Evolutionary conservation across 2,329 filamentous ascomycete genomes (phyloP).

Genomic region (Sarocladium kiliense): DNA sequence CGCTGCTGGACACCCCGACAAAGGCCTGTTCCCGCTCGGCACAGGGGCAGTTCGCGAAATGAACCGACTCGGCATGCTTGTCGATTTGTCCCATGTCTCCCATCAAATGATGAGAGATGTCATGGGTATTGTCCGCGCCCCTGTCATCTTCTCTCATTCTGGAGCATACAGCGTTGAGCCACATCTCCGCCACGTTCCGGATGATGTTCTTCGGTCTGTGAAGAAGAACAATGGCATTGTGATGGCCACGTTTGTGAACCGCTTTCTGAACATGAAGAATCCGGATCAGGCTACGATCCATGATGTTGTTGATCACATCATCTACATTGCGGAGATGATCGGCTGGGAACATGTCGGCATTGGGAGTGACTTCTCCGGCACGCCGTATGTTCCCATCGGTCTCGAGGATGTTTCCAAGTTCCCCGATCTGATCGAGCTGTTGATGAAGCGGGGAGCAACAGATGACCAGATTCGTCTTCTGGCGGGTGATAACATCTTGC

Average conservation of each 20-base stretch:
- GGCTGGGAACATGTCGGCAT: slow-evolving; percentile 33
- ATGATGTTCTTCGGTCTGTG: slow-evolving; percentile 30
- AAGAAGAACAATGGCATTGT: slow-evolving; percentile 32
- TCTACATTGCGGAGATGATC: slow-evolving; percentile 21
- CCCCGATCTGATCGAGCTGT: slow-evolving; percentile 23
- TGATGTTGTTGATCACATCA: slow-evolving; percentile 29
- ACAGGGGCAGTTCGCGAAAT: slow-evolving; percentile 25
- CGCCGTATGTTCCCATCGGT: slow-evolving; percentile 20
- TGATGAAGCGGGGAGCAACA: slow-evolving; percentile 23
- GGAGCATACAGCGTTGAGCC: slow-evolving; percentile 19
- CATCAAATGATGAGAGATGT: slow-evolving; percentile 26
- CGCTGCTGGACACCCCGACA: slow-evolving; percentile 17
- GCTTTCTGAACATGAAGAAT: slow-evolving; percentile 25
- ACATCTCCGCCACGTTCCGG: slow-evolving; percentile 34
- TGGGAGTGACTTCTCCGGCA: slow-evolving; percentile 31
- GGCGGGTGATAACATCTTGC: slow-evolving; percentile 23
- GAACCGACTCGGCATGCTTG: slow-evolving; percentile 27
- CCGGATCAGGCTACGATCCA: slow-evolving; percentile 25
- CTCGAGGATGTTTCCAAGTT: slow-evolving; percentile 30
- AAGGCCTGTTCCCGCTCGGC: slow-evolving; percentile 21
- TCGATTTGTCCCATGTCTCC: slow-evolving; percentile 26
- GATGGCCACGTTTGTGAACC: slow-evolving; percentile 32
- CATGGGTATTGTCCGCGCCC: slow-evolving; percentile 19
- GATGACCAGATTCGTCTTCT: slow-evolving; percentile 22
- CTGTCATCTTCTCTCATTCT: slow-evolving; percentile 28